Percentiles rank a stretch among this genome's conserved stretches.
phyloP scores from a whole-genome alignment of 75 land plant genomes.

The Cryptomeria japonica region DNA sequence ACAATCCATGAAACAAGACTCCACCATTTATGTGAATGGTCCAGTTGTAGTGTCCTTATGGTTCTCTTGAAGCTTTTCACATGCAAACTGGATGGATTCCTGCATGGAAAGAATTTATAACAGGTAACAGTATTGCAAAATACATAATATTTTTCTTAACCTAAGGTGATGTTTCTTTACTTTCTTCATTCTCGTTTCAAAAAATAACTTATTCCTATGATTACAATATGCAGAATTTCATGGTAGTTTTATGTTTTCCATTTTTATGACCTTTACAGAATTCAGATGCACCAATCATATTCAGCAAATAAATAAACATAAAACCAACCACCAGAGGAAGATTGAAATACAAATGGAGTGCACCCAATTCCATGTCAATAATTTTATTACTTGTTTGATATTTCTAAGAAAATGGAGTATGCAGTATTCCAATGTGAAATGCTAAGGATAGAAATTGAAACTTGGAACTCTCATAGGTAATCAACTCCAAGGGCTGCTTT shows the following conservation, averaged over 20 bases:
- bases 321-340: background rate
- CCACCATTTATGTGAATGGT: slow-evolving; percentile 14
- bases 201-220: background rate
- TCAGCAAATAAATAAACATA: background rate
- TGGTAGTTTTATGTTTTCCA: background rate
- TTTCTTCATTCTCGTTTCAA: background rate
- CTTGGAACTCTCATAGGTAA: background rate
- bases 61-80: slow-evolving; percentile 13
- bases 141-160: background rate
- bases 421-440: background rate
- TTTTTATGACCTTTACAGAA: background rate
- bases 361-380: too few species aligned
- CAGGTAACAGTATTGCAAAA: background rate
- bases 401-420: background rate
- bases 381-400: too few species aligned
- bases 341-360: too few species aligned
- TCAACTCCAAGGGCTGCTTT: background rate
- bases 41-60: slow-evolving; percentile 14
- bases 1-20: slow-evolving; percentile 12
- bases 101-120: background rate
- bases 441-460: background rate
- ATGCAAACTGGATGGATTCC: slow-evolving; percentile 6
- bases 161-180: background rate
- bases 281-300: background rate
- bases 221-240: background rate